Percentiles rank a stretch among this genome's conserved stretches.
Evolutionary conservation across 768 basidiomycete genomes (phyloP).

Genomic region (Kwoniella bestiolae): DNA sequence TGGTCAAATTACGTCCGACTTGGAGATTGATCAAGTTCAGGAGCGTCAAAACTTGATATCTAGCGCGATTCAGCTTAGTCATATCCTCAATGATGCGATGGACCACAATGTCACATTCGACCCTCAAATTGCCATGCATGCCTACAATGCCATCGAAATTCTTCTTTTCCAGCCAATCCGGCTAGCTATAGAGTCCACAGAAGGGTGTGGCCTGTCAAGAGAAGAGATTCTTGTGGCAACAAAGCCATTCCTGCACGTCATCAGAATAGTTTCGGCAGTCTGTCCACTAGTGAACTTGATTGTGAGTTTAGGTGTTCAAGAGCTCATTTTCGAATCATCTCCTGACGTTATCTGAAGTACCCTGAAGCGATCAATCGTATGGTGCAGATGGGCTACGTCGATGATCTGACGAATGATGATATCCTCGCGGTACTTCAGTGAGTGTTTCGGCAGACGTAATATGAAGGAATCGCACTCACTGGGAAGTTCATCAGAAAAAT

Average conservation of each 20-base stretch:
- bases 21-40: neutral
- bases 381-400: slow-evolving; percentile 20
- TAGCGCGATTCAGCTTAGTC: neutral
- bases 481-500: slow-evolving; percentile 1
- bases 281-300: slow-evolving; percentile 18
- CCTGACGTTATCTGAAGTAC: slow-evolving; percentile 2
- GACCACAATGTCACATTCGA: slow-evolving; percentile 7
- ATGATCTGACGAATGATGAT: slow-evolving; percentile 18
- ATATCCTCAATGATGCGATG: slow-evolving; percentile 8
- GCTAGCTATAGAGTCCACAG: neutral
- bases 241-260: slow-evolving; percentile 9
- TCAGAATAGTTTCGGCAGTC: neutral
- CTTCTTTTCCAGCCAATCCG: slow-evolving; percentile 12
- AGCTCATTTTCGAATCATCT: too few species aligned
- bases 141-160: slow-evolving; percentile 25
- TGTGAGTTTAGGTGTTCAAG: neutral
- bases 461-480: neutral
- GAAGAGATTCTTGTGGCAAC: neutral
- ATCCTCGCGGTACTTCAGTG: slow-evolving; percentile 18
- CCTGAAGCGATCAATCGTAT: slow-evolving; percentile 25
- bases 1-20: neutral
- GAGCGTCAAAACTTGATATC: slow-evolving; percentile 2
- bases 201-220: neutral
- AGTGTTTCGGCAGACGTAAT: neutral
- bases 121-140: slow-evolving; percentile 22